Conservation (phyloP, 495 filamentous ascomycete species). For the Friedmanniomyces simplex region DNA sequence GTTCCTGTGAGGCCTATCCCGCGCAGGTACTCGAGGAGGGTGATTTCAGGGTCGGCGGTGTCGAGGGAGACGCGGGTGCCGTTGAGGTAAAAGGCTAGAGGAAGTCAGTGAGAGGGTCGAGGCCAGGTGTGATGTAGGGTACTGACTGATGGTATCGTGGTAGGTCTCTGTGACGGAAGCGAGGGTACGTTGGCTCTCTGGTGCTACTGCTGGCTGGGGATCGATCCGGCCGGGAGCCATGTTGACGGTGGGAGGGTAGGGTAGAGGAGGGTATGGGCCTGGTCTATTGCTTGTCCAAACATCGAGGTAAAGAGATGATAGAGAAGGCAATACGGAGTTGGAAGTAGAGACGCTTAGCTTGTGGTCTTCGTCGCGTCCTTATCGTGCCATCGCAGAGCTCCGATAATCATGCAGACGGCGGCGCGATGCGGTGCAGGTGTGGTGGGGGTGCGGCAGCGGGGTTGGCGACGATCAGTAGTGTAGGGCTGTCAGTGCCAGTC, state of each 20-base stretch:
- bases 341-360: background rate
- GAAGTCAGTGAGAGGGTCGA: background rate
- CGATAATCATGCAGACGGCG: background rate
- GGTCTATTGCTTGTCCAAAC: background rate
- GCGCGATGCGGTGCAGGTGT: too few relatives aligned
- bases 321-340: background rate
- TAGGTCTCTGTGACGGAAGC: slow-evolving; percentile 51
- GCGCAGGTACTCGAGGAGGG: slow-evolving; percentile 80
- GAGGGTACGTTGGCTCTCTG: slow-evolving; percentile 38
- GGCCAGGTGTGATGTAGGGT: too few relatives aligned
- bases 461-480: too few relatives aligned
- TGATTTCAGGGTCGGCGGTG: slow-evolving; percentile 74
- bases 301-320: background rate
- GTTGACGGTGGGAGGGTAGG: background rate
- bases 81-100: slow-evolving; percentile 83
- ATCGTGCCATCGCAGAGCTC: background rate
- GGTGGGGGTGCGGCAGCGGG: too few relatives aligned
- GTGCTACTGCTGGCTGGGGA: slow-evolving; percentile 36
- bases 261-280: background rate
- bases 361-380: background rate
- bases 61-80: slow-evolving; percentile 83
- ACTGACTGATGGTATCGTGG: slow-evolving; percentile 37
- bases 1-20: slow-evolving; percentile 73
- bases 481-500: too few relatives aligned
- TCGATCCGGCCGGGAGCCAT: slow-evolving; percentile 54